Base-by-base conservation (phyloP, 2,329 filamentous ascomycete species). In the Hysterium pulicare region DNA sequence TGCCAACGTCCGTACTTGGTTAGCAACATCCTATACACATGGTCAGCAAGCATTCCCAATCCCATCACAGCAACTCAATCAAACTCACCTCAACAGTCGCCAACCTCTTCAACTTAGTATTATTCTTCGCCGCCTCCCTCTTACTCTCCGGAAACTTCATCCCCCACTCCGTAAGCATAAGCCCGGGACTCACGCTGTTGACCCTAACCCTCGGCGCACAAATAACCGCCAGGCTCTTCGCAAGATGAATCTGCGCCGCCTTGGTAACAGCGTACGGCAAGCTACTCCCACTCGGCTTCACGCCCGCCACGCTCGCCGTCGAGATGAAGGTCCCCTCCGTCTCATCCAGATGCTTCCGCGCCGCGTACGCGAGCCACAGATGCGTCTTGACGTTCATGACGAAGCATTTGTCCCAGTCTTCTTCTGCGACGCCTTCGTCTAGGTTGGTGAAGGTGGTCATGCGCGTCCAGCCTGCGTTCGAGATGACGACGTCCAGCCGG, bases 251-350 rank as follows among this genome's bases (percentile, higher is more conserved):
- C 44, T 79, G 77, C 9, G 87, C 87, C 1, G 87, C 86, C 60
- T 93, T 93, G 16, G 85, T 86, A 5, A 90, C 84, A 0, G 82
- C 75, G 58, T 93, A 93, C 4, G 87, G 80, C 76, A 82, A 73
- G 36, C 73, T 76, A 77, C 80, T 84, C 1, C 83, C 83, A 45
- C 74, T 79, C 0, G 79, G 75, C 53, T 75, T 80, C 2, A 86
- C 76, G 1, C 82, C 83, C 0, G 83, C 83, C 19, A 85, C 55
- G 33, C 76, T 81, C 0, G 83, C 80, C 0, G 82, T 84, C 1
- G 76, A 80, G 48, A 86, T 75, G 50, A 87, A 86, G 0, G 71
- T 69, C 1, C 82, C 82, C 44, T 82, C 75, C 0, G 69, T 83
- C 2, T 73, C 67, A 19, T 79, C 77, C 53, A 86, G 78, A 0